Conservation (phyloP, 2,329 filamentous ascomycete genomes). For the Ophiosphaerella narmari region DNA sequence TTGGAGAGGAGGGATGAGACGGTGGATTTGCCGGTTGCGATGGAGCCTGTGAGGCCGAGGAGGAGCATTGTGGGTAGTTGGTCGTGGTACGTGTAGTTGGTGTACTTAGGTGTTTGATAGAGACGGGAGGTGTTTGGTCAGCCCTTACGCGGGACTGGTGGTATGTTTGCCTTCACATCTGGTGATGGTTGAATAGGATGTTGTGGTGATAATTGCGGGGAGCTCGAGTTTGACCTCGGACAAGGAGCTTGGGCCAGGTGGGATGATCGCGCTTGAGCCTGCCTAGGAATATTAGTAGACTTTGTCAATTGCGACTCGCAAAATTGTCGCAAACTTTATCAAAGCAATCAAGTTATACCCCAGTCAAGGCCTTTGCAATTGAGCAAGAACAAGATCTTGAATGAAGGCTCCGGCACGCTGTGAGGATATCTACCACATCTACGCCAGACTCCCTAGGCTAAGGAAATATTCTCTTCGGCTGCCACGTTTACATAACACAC, state of each 20-base stretch:
- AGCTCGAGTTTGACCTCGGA: constrained; percentile 17
- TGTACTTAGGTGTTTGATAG: background rate
- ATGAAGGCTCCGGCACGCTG: background rate
- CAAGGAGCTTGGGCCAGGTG: background rate
- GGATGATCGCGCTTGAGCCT: background rate
- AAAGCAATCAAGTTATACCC: too few relatives aligned
- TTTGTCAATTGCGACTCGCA: too few relatives aligned
- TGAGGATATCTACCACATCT: background rate
- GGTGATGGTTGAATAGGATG: background rate
- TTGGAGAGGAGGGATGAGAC: constrained; percentile 81
- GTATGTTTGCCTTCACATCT: background rate
- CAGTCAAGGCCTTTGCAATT: too few relatives aligned
- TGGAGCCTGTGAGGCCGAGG: constrained; percentile 94
- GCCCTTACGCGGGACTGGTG: background rate
- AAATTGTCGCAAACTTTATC: too few relatives aligned
- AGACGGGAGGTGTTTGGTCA: background rate
- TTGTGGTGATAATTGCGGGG: constrained; percentile 14
- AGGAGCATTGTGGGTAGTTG: constrained; percentile 72
- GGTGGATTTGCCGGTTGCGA: constrained; percentile 97
- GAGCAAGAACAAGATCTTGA: background rate
- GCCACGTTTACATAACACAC: too few relatives aligned
- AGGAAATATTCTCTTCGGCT: background rate
- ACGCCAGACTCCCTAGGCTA: background rate
- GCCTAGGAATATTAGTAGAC: background rate
- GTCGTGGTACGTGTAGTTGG: background rate